Percentiles rank a stretch among this genome's conserved stretches.
Conservation (phyloP, 106 monocot species). For the Ottelia alismoides region DNA sequence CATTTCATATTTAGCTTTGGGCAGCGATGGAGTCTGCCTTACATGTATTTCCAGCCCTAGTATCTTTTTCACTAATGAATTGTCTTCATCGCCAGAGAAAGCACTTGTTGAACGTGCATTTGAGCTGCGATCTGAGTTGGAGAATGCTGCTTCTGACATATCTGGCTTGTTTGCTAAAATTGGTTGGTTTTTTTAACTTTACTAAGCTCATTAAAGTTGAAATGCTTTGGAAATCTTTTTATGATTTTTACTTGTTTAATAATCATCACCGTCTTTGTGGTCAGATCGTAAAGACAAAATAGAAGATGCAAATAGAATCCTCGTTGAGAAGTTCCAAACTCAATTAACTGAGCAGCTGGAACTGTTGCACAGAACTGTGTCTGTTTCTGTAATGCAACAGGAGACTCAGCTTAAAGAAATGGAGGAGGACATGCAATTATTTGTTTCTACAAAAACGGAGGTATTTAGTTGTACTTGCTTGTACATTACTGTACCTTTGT, state of each 20-base stretch:
- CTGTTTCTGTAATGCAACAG: constrained; percentile 71
- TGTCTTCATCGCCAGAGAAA: constrained; percentile 38
- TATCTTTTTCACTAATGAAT: too few species aligned
- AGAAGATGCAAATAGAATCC: constrained; percentile 60
- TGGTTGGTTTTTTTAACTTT: constrained; percentile 33
- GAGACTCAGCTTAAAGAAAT: constrained; percentile 87
- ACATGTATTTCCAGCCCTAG: too few species aligned
- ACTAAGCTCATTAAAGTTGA: too few species aligned
- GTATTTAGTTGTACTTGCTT: constrained; percentile 17
- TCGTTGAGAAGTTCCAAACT: constrained; percentile 64
- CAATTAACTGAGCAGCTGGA: constrained; percentile 76
- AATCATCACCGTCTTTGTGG: neutral
- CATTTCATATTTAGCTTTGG: too few species aligned
- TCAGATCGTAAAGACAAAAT: constrained; percentile 86
- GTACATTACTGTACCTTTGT: neutral
- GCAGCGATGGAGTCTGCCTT: too few species aligned
- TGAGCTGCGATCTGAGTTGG: constrained; percentile 78
- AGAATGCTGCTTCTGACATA: constrained; percentile 78
- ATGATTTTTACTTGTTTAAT: neutral
- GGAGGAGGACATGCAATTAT: constrained; percentile 89
- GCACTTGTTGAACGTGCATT: constrained; percentile 68
- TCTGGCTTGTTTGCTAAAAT: constrained; percentile 89
- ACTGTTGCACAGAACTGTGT: constrained; percentile 70
- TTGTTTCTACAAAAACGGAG: constrained; percentile 78
- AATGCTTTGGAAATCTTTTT: neutral